These are phyloP conservation scores for Nitzschia palea DNA, from an alignment of 108 stramenopile species.

Conservation along the genomic window DNA sequence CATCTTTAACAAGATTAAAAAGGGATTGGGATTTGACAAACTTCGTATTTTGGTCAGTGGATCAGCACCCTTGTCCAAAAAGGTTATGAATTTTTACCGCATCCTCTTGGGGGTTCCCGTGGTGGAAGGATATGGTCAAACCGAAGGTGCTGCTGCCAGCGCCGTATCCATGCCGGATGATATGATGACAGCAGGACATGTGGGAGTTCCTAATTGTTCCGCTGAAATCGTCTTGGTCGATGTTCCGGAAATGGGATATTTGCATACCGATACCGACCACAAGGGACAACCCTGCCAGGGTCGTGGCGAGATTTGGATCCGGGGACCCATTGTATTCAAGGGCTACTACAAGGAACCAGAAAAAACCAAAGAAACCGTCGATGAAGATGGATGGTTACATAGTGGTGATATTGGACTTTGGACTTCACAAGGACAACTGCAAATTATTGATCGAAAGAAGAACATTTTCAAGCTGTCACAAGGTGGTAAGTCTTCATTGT, in stretches of 20 bases:
- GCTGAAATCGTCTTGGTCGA: conserved; percentile 86
- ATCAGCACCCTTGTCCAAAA: conserved; percentile 87
- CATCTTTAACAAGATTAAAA: conserved; percentile 92
- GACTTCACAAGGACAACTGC: conserved; percentile 87
- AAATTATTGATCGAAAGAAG: conserved; percentile 97
- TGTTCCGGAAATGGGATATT: conserved; percentile 97
- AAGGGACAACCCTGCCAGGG: conserved; percentile 80
- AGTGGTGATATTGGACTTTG: conserved; percentile 98
- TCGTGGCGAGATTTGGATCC: conserved; percentile 94
- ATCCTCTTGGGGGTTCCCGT: conserved; percentile 88
- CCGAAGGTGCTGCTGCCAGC: conserved; percentile 87
- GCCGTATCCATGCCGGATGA: conserved; percentile 72
- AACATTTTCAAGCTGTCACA: conserved; percentile 97
- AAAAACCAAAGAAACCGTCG: conserved; percentile 90
- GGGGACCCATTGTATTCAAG: conserved; percentile 91
- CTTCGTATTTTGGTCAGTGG: conserved; percentile 88
- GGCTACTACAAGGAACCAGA: conserved; percentile 97
- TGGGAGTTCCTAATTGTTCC: conserved; percentile 86
- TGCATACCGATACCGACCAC: conserved; percentile 80
- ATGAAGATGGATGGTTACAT: conserved; percentile 93
- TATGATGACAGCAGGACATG: conserved; percentile 88
- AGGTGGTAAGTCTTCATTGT: conserved; percentile 62
- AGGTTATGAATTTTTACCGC: conserved; percentile 93
- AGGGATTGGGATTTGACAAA: conserved; percentile 87
- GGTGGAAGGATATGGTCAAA: conserved; percentile 97